Conservation (phyloP, 2,329 filamentous ascomycete species). For the Capronia coronata region DNA sequence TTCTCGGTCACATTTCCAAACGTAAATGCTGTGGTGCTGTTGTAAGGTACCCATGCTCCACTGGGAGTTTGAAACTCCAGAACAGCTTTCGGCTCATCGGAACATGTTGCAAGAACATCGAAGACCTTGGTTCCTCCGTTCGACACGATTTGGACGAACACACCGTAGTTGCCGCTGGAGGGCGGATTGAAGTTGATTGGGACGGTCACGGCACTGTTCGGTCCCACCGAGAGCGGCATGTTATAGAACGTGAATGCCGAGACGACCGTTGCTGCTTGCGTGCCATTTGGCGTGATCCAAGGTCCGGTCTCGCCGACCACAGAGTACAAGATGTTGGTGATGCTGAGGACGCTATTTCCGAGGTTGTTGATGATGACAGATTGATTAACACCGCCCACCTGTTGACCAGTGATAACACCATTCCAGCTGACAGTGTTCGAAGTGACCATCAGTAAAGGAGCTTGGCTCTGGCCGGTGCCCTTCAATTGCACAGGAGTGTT, state of each 20-base stretch:
- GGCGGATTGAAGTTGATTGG: slow-evolving; percentile 35
- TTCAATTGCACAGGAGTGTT: slow-evolving; percentile 36
- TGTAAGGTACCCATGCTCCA: slow-evolving; percentile 48
- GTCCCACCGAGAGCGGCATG: slow-evolving; percentile 18
- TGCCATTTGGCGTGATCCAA: slow-evolving; percentile 22
- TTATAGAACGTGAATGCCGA: slow-evolving; percentile 24
- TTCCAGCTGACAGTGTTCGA: slow-evolving; percentile 39
- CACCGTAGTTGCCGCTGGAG: slow-evolving; percentile 44
- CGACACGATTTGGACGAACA: slow-evolving; percentile 45
- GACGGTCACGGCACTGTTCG: slow-evolving; percentile 27
- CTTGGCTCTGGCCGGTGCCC: slow-evolving; percentile 36
- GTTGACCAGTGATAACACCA: slow-evolving; percentile 35
- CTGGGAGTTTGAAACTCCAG: slow-evolving; percentile 52
- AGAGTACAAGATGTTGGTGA: slow-evolving; percentile 28
- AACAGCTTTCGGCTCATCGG: slow-evolving; percentile 44
- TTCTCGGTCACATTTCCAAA: slow-evolving; percentile 54
- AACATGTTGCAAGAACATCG: slow-evolving; percentile 46
- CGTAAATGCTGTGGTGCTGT: slow-evolving; percentile 41
- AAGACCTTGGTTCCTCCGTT: slow-evolving; percentile 48
- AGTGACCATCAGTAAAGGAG: slow-evolving; percentile 34
- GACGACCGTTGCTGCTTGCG: slow-evolving; percentile 8
- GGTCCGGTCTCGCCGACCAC: slow-evolving; percentile 17
- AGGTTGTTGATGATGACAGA: slow-evolving; percentile 36
- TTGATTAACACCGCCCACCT: slow-evolving; percentile 30
- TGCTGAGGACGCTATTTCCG: slow-evolving; percentile 35